Evolutionary conservation across 129 eudicot species (phyloP).

Genomic region (Tagetes patula): DNA sequence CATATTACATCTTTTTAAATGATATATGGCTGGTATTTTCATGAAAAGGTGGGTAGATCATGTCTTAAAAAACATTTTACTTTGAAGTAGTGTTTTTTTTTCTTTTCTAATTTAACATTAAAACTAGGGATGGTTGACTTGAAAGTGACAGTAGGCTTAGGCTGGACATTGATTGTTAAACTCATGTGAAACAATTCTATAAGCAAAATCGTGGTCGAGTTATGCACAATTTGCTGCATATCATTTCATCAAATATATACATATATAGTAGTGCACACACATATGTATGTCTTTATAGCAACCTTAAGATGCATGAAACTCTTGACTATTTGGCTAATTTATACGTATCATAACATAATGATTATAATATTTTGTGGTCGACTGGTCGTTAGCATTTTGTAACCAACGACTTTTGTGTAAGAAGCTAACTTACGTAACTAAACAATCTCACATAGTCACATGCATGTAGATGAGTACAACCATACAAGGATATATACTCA

Average conservation of each 20-base stretch:
- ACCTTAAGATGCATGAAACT: no score
- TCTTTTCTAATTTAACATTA: background rate
- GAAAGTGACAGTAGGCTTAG: constrained; percentile 23
- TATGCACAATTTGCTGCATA: constrained; percentile 24
- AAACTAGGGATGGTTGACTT: constrained; percentile 19
- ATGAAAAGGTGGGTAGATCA: constrained; percentile 24
- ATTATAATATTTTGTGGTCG: no score
- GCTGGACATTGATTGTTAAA: constrained; percentile 22
- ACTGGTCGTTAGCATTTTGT: no score
- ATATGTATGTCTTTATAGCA: background rate
- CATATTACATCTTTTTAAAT: background rate
- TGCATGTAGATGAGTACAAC: no score
- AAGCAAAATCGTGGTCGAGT: constrained; percentile 25
- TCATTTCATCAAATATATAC: background rate
- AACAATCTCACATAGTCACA: no score
- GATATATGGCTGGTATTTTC: constrained; percentile 20
- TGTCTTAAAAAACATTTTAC: constrained; percentile 36
- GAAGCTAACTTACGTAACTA: no score
- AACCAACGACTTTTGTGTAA: no score
- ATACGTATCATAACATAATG: no score
- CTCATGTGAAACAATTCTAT: constrained; percentile 24
- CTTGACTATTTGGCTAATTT: no score
- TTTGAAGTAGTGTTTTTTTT: background rate
- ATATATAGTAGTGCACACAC: background rate
- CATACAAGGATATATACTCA: no score